These are phyloP conservation scores for Neodidymelliopsis sp. DNA, from an alignment of 2,329 filamentous ascomycete genomes.

Conservation along the genomic window DNA sequence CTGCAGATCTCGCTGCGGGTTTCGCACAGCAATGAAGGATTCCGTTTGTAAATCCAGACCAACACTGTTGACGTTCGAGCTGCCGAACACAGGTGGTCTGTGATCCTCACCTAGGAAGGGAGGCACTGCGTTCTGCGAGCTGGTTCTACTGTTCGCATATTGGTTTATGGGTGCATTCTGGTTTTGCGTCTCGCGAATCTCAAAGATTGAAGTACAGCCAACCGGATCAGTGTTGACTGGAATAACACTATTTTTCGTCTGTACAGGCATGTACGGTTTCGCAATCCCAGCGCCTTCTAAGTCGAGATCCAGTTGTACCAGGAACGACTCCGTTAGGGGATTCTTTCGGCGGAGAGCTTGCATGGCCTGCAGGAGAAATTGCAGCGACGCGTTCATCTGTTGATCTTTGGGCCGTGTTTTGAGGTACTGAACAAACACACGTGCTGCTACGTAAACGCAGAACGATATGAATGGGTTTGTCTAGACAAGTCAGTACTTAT, in stretches of 20 bases:
- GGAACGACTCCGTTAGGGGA: slow-evolving; percentile 90
- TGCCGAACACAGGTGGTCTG: slow-evolving; percentile 32
- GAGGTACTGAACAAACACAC: slow-evolving; percentile 96
- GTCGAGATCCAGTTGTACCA: slow-evolving; percentile 92
- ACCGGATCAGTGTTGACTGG: slow-evolving; percentile 39
- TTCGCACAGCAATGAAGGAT: slow-evolving; percentile 17
- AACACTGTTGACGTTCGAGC: slow-evolving; percentile 28
- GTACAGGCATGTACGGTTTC: slow-evolving; percentile 55
- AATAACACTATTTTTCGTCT: slow-evolving; percentile 18
- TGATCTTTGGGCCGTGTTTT: slow-evolving; percentile 89
- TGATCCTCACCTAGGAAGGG: slow-evolving; percentile 20
- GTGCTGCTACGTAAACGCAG: slow-evolving; percentile 92
- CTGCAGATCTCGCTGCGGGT: slow-evolving; percentile 9
- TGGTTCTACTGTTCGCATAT: slow-evolving; percentile 28
- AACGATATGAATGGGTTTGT: slow-evolving; percentile 97
- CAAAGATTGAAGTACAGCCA: slow-evolving; percentile 43
- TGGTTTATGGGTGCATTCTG: slow-evolving; percentile 37
- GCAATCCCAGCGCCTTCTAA: slow-evolving; percentile 74
- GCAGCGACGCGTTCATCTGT: slow-evolving; percentile 79
- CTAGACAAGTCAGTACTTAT: slow-evolving; percentile 56
- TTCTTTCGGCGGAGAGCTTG: slow-evolving; percentile 87
- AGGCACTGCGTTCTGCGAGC: background rate
- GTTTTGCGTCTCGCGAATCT: slow-evolving; percentile 45
- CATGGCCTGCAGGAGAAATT: slow-evolving; percentile 90
- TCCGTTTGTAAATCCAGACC: slow-evolving; percentile 32